A percentile compares a stretch with the other conserved stretches of the same genome.
Evolutionary conservation across 371 early-diverging fungal species (phyloP).

Genomic region (Haplosporangium sp.): DNA sequence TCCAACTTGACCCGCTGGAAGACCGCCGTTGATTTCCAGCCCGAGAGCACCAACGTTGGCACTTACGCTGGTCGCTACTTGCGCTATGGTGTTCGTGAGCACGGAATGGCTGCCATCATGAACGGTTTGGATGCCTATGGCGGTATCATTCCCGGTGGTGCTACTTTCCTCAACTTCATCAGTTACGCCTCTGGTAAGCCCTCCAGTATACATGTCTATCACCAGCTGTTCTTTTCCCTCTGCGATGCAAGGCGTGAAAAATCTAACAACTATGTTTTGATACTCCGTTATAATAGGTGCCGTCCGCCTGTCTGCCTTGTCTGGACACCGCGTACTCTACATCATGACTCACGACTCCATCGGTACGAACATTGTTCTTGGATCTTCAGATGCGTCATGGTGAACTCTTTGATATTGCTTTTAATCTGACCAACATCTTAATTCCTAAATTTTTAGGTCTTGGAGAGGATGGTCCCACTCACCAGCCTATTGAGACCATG

Average conservation of each 20-base stretch:
- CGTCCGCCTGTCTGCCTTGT: constrained; percentile 92
- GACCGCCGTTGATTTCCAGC: constrained; percentile 94
- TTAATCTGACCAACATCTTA: too few relatives aligned
- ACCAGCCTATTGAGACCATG: constrained; percentile 99
- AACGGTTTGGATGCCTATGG: constrained; percentile 97
- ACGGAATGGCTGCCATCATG: constrained; percentile 97
- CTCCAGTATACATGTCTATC: too few relatives aligned
- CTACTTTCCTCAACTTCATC: constrained; percentile 97
- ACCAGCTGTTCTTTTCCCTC: too few relatives aligned
- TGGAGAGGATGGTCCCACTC: constrained; percentile 99
- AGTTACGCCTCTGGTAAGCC: constrained; percentile 37
- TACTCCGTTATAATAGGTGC: constrained; percentile 66
- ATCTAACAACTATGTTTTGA: too few relatives aligned
- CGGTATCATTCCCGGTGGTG: constrained; percentile 90
- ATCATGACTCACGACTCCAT: constrained; percentile 99
- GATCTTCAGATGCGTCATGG: too few relatives aligned
- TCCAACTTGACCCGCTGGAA: constrained; percentile 98
- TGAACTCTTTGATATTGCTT: too few relatives aligned
- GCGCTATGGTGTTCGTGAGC: constrained; percentile 99
- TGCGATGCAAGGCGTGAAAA: too few relatives aligned
- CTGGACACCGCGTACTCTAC: constrained; percentile 90
- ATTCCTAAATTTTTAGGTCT: constrained; percentile 12
- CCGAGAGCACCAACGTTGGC: constrained; percentile 75
- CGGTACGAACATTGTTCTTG: constrained; percentile 66
- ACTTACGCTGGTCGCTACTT: constrained; percentile 91